Base-by-base conservation (phyloP, 345 rosid species). In the Eutrema japonicum region DNA sequence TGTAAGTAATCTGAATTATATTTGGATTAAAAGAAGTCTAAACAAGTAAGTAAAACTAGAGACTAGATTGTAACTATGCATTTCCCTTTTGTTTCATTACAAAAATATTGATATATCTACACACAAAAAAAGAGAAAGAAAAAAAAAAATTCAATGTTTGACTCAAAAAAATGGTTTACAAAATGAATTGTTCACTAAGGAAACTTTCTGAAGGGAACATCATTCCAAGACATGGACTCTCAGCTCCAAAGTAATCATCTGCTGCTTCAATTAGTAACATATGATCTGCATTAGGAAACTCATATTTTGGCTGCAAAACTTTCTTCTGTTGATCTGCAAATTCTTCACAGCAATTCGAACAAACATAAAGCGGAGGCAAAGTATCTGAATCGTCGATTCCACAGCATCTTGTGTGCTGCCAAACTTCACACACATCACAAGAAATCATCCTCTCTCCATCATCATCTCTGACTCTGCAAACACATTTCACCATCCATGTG, bases 361-460 rank as follows among this genome's bases (percentile, higher is more conserved):
- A 89, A 10, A 87, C 86, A 32, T 91, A 94, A 47, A 92, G 77
- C 32, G 91, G 93, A 2, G 97, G 96, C 54, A 85, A 86, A 37
- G 79, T 82, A 64, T 85, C 86, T 0, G 87, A 80, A 57, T 94
- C 97, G 4, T 82, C 80, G 14, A 94, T 88, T 1, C 89, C 96
- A 27, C 84, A 82, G 83, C 96, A 94, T 40, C 89, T 79, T 0
- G 96, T 92, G 71, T 94, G 98, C 64, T 91, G 97, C 98, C 98
- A 94, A 56, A 85, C 85, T 67, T 88, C 96, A 26, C 97, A 91
- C 0, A 87, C 70, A 29, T 94, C 98, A 47, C 98, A 89, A 0
- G 95, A 86, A 7, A 91, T 78, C 98, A 89, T 94, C 72, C 98
- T 79, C 79, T 91, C 97, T 30, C 97, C 98, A 70, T 94, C 98